These are phyloP conservation scores for Macadamia tetraphylla DNA, from an alignment of 164 flowering plant genomes.

Conservation along the genomic window DNA sequence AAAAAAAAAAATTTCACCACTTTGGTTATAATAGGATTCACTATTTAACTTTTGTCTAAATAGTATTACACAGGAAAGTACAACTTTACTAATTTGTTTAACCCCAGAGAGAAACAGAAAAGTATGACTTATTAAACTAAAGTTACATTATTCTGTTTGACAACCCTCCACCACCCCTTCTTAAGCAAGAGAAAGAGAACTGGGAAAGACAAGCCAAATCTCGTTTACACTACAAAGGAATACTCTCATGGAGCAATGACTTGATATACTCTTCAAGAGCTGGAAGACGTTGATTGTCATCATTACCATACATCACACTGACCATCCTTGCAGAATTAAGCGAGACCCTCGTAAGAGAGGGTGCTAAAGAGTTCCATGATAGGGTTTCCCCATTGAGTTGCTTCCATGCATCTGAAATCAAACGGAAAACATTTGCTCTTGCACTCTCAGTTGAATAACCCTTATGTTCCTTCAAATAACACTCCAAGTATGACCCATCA, in stretches of 20 bases:
- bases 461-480: constrained; percentile 30
- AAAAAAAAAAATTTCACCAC: no score
- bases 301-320: constrained; percentile 32
- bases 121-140: no score
- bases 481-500: constrained; percentile 40
- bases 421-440: constrained; percentile 13
- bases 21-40: no score
- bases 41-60: no score
- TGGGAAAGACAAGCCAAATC: no score
- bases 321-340: constrained; percentile 41
- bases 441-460: constrained; percentile 17
- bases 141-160: no score
- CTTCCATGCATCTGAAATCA: constrained; percentile 42
- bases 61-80: no score
- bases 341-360: constrained; percentile 15
- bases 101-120: no score
- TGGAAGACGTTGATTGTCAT: constrained; percentile 32
- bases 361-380: constrained; percentile 23
- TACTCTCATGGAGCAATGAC: constrained; percentile 14
- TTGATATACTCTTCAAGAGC: constrained; percentile 23
- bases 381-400: constrained; percentile 29
- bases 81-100: no score
- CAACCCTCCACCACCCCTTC: no score
- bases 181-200: no score
- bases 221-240: neutral